Base-by-base conservation (phyloP, 1,284 basidiomycete genomes). In the Stygiomarasmius scandens region DNA sequence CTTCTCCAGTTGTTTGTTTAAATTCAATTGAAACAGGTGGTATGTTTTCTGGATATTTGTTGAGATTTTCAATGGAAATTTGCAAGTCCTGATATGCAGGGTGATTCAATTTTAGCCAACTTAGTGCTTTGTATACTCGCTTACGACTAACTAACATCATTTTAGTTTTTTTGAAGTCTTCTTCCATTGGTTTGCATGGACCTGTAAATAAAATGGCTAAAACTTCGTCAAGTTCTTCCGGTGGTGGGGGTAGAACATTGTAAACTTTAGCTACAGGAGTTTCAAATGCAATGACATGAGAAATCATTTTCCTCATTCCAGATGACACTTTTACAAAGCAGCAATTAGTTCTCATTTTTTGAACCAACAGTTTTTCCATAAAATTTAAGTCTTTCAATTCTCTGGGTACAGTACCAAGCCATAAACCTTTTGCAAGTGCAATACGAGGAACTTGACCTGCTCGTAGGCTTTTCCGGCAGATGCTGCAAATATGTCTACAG, bases 181-280 rank as follows among this genome's bases (percentile, higher is more conserved):
- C n/a, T n/a, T n/a, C n/a, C 11, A 69, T 74, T 1, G 75, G 75
- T 9, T 57, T 49, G 46, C 34, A 55, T 8, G 67, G 63, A 2
- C 76, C 74, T 11, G 70, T 67, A 55, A 69, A 77, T 10, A 77
- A 47, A 27, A 75, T 62, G 16, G 70, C 71, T 3, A 77, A 52
- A 0, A 75, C 67, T 2, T 76, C 70, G 55, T 70, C 69, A 12
- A 77, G n/a, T 0, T 77, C 74, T 11, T 63, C 63, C 27, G 50
- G 45, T 5, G 66, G 61, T 3, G 73, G 74, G 14, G 75, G 76
- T 12, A 77, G 52, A 2, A 49, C 56, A 2, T 62, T 34, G 61
- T 74, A 74, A 1, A 78, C 58, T 52, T 72, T 74, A 0, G 61
- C 51, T 4, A 69, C 63, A 4, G 74, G 76, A 25, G 66, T 60